Conservation (phyloP, 2,329 filamentous ascomycete species). For the Ilyonectria sp. region DNA sequence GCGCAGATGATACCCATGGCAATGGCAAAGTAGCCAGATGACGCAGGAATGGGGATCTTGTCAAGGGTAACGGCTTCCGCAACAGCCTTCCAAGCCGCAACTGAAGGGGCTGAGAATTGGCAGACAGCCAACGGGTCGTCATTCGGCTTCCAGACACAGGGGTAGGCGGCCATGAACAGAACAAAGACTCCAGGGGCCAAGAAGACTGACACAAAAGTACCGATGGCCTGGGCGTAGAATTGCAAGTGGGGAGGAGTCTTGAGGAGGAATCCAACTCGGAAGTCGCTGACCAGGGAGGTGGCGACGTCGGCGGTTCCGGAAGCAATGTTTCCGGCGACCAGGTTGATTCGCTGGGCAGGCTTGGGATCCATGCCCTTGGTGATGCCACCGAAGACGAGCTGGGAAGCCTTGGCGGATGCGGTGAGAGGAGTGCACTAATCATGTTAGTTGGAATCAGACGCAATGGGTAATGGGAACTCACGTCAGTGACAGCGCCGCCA, state of each 20-base stretch:
- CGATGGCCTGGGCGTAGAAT: conserved; percentile 76
- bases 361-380: conserved; percentile 66
- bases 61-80: conserved; percentile 72
- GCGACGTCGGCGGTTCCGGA: conserved; percentile 70
- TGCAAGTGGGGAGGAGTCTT: conserved; percentile 76
- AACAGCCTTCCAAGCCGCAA: conserved; percentile 77
- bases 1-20: conserved; percentile 66
- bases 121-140: conserved; percentile 59
- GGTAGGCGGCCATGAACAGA: conserved; percentile 78
- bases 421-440: conserved; percentile 72
- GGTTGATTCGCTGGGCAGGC: conserved; percentile 74
- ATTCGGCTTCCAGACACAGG: conserved; percentile 72
- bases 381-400: conserved; percentile 77
- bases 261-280: conserved; percentile 78
- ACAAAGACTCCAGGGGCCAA: conserved; percentile 78
- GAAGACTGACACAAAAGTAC: conserved; percentile 76
- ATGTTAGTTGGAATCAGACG: neutral
- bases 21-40: conserved; percentile 70
- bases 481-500: conserved; percentile 67
- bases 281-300: conserved; percentile 71
- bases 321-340: conserved; percentile 73
- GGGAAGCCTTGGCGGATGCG: conserved; percentile 77
- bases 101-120: conserved; percentile 74
- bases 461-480: neutral
- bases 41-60: conserved; percentile 68